Percentiles rank a stretch among this genome's conserved stretches.
Evolutionary conservation across 2,329 filamentous ascomycete genomes (phyloP).

Genomic region (Aspergillus melleus): DNA sequence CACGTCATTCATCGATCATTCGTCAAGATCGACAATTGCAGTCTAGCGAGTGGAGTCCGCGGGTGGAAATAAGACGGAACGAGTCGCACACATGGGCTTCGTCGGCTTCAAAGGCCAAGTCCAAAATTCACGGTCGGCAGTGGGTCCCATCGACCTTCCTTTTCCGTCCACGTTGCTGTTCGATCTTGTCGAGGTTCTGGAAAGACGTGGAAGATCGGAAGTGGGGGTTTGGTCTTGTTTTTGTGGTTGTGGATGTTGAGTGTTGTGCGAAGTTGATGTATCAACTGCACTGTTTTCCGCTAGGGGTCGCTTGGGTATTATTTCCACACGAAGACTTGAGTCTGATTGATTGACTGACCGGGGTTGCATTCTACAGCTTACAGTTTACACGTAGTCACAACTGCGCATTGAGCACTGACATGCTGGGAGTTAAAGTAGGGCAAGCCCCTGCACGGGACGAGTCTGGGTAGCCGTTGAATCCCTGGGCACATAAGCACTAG

Average conservation of each 20-base stretch:
- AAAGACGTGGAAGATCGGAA: neutral
- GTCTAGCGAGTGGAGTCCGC: neutral
- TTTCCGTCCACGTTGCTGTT: neutral
- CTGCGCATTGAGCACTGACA: neutral
- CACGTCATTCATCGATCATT: neutral
- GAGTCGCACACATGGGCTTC: neutral
- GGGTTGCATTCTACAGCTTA: no score
- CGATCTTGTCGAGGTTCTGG: neutral
- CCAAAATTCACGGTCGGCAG: no score
- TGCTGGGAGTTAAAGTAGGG: neutral
- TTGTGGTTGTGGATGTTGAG: no score
- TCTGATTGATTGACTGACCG: no score
- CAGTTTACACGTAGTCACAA: no score
- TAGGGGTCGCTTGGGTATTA: neutral
- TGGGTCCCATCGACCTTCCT: neutral
- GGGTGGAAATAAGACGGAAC: neutral
- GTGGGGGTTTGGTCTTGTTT: neutral
- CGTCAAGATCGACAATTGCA: no score
- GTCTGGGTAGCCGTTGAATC: neutral
- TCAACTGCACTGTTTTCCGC: neutral
- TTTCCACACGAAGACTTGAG: neutral
- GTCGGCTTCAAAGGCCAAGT: no score
- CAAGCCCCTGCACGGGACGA: neutral
- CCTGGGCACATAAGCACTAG: neutral
- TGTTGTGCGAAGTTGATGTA: neutral